phyloP scores from a whole-genome alignment of 768 basidiomycete species.

The Fistulinella prunicolor region DNA sequence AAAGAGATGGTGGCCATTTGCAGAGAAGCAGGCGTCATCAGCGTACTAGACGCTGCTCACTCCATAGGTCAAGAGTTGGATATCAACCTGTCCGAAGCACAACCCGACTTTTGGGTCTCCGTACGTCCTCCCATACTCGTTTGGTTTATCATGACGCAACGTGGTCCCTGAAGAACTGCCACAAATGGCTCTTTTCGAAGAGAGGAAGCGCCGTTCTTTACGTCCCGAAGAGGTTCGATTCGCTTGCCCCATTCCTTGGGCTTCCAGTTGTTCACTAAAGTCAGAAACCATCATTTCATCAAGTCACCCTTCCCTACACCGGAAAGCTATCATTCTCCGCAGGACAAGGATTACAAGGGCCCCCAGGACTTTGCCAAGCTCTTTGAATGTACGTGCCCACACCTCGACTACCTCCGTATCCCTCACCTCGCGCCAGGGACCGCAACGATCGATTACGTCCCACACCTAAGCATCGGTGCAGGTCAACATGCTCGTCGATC shows the following conservation, averaged over 20 bases:
- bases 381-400: conserved; percentile 38
- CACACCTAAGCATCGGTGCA: conserved; percentile 51
- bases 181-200: conserved; percentile 82
- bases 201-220: conserved; percentile 70
- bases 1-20: conserved; percentile 64
- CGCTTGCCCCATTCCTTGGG: background rate
- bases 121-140: conserved; percentile 37
- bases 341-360: conserved; percentile 30
- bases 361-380: conserved; percentile 46
- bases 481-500: conserved; percentile 34
- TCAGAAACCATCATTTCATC: conserved; percentile 65
- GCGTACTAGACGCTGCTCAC: conserved; percentile 79
- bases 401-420: background rate
- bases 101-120: conserved; percentile 78
- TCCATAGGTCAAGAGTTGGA: conserved; percentile 68
- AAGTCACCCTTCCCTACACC: conserved; percentile 59
- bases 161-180: conserved; percentile 54
- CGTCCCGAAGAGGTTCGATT: conserved; percentile 56
- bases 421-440: conserved; percentile 45
- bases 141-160: background rate
- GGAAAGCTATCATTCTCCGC: conserved; percentile 47
- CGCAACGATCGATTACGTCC: conserved; percentile 56
- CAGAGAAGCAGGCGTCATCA: conserved; percentile 57
- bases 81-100: conserved; percentile 51
- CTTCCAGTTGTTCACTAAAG: background rate